Conservation (phyloP, 1,284 basidiomycete species). For the Phaffia rhodozyma region DNA sequence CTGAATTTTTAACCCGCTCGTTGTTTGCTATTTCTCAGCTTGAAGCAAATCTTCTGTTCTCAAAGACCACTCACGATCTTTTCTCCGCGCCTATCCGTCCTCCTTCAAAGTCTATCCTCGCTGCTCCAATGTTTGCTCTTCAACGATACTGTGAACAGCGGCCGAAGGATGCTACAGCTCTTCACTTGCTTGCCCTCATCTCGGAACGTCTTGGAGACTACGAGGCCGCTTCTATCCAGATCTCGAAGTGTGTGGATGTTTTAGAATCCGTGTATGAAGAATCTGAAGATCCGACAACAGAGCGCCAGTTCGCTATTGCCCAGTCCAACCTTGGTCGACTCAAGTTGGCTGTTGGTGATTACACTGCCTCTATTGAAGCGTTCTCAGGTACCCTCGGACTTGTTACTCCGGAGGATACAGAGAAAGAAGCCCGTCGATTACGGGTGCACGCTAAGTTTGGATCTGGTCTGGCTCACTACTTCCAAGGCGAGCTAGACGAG, state of each 20-base stretch:
- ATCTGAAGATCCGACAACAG: constrained; percentile 62
- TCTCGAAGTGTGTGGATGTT: constrained; percentile 48
- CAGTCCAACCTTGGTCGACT: constrained; percentile 73
- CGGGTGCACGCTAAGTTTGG: constrained; percentile 58
- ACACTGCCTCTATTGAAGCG: constrained; percentile 51
- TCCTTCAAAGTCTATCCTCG: constrained; percentile 40
- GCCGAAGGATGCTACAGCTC: constrained; percentile 57
- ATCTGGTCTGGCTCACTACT: constrained; percentile 57
- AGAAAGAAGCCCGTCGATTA: constrained; percentile 28
- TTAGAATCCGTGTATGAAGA: constrained; percentile 82
- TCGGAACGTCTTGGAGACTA: constrained; percentile 70
- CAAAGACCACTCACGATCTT: constrained; percentile 49
- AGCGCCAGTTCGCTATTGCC: constrained; percentile 67
- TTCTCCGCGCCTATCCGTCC: constrained; percentile 28
- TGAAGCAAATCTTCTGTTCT: constrained; percentile 71
- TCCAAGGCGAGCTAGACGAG: constrained; percentile 49
- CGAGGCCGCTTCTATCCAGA: constrained; percentile 52
- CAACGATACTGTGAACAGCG: constrained; percentile 59
- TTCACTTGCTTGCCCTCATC: constrained; percentile 76
- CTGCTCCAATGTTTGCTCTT: constrained; percentile 62
- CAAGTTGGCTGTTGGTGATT: constrained; percentile 49
- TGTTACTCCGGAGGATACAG: constrained; percentile 44
- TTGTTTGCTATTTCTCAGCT: constrained; percentile 40
- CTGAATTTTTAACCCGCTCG: constrained; percentile 15
- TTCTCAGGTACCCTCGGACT: constrained; percentile 64